phyloP scores from a whole-genome alignment of 1,284 basidiomycete species.

The Sporisorium reilianum region DNA sequence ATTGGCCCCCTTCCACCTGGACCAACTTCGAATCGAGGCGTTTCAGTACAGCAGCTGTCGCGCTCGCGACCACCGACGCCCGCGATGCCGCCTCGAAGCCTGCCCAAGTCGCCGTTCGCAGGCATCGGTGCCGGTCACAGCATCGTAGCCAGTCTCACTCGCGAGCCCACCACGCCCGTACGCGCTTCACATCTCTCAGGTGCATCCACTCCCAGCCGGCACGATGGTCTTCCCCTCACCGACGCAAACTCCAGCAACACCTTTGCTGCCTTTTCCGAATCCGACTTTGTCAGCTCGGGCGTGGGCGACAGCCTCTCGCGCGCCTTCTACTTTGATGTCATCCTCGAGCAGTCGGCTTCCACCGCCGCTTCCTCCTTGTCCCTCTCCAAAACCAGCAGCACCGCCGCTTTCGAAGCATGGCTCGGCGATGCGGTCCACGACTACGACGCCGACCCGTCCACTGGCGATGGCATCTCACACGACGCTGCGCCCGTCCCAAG shows the following conservation, averaged over 20 bases:
- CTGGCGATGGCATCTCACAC: not conserved
- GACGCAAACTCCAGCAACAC: conserved; percentile 2
- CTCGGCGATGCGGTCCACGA: conserved; percentile 56
- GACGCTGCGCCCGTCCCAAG: conserved; percentile 26
- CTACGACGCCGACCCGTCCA: conserved; percentile 28
- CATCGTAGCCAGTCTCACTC: conserved; percentile 23
- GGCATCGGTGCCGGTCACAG: conserved; percentile 35
- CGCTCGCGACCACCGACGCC: not conserved
- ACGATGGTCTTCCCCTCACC: conserved; percentile 14
- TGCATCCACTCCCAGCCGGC: conserved; percentile 9
- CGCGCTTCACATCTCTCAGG: conserved; percentile 7
- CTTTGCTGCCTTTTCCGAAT: conserved; percentile 10
- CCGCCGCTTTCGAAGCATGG: conserved; percentile 44
- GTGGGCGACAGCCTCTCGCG: conserved; percentile 47
- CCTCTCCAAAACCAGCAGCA: conserved; percentile 7
- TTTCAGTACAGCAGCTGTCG: not conserved
- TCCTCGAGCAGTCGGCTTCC: conserved; percentile 37
- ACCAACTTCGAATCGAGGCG: not conserved
- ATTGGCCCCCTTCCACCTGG: too few relatives aligned
- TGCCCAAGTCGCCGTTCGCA: conserved; percentile 38
- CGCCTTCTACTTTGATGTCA: conserved; percentile 55
- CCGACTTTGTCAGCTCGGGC: conserved; percentile 30
- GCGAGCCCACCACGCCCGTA: conserved; percentile 20
- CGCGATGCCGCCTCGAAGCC: conserved; percentile 34
- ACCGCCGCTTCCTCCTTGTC: conserved; percentile 17